A percentile compares a stretch with the other conserved stretches of the same genome.
Conservation (phyloP, 495 filamentous ascomycete species). For the Penicillium antarcticum region DNA sequence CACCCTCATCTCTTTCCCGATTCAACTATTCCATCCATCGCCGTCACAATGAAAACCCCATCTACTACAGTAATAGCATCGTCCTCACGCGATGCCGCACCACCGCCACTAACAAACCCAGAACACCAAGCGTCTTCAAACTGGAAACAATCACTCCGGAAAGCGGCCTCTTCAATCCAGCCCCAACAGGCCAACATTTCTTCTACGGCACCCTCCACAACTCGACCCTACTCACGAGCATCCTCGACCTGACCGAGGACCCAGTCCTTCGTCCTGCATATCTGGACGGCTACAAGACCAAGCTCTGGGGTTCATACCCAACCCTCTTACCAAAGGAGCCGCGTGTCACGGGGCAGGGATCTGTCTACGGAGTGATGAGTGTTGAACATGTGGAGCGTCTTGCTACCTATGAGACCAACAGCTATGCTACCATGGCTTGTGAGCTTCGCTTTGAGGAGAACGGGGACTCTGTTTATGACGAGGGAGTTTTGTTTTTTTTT, state of each 20-base stretch:
- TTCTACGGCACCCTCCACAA: conserved; percentile 27
- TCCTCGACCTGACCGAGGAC: conserved; percentile 10
- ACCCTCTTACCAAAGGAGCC: conserved; percentile 17
- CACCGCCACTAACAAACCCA: conserved; percentile 8
- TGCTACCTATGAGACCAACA: conserved; percentile 27
- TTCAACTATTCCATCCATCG: too few relatives aligned
- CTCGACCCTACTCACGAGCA: conserved; percentile 10
- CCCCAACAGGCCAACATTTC: conserved; percentile 20
- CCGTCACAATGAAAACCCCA: too few relatives aligned
- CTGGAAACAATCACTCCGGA: background rate
- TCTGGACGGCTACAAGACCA: conserved; percentile 14
- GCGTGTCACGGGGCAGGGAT: conserved; percentile 11
- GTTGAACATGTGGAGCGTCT: conserved; percentile 17
- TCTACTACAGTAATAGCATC: too few relatives aligned
- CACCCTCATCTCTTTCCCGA: background rate
- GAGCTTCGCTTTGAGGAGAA: conserved; percentile 20
- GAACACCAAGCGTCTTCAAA: conserved; percentile 2
- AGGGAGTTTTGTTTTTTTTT: too few relatives aligned
- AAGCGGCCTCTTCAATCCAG: background rate
- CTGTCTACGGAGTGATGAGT: conserved; percentile 25
- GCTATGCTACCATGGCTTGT: conserved; percentile 18
- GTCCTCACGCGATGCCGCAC: background rate
- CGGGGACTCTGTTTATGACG: conserved; percentile 4
- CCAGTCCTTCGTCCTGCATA: conserved; percentile 10
- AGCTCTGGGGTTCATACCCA: conserved; percentile 27